Conservation (phyloP, 2,329 filamentous ascomycete species). For the Fusarium sp. region DNA sequence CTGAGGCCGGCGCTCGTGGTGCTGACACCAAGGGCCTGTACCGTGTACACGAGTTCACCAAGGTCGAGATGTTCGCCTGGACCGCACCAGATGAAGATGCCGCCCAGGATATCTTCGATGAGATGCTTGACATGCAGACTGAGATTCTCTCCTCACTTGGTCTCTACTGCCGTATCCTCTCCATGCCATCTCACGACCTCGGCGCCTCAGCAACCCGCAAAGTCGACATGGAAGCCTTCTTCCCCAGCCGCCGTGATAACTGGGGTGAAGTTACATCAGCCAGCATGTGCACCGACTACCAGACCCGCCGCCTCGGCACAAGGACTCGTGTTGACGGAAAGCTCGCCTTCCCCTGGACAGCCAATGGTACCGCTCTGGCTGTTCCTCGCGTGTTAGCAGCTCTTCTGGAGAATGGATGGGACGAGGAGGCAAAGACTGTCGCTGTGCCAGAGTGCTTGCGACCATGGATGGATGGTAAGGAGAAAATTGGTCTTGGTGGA, state of each 20-base stretch:
- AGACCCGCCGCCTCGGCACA: constrained; percentile 84
- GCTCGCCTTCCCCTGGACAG: constrained; percentile 83
- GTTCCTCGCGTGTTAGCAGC: constrained; percentile 91
- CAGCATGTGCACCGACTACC: constrained; percentile 95
- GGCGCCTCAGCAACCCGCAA: constrained; percentile 90
- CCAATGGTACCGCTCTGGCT: constrained; percentile 94
- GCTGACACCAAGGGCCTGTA: constrained; percentile 94
- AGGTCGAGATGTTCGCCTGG: constrained; percentile 98
- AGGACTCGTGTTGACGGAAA: constrained; percentile 70
- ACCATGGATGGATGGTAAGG: constrained; percentile 84
- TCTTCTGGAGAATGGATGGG: constrained; percentile 90
- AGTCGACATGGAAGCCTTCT: constrained; percentile 92
- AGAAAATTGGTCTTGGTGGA: constrained; percentile 66
- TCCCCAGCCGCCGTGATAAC: constrained; percentile 78
- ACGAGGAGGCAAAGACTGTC: constrained; percentile 75
- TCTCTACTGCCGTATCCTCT: constrained; percentile 87
- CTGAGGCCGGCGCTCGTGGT: constrained; percentile 91
- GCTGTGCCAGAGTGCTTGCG: constrained; percentile 82
- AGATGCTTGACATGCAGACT: constrained; percentile 88
- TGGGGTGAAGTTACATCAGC: constrained; percentile 96
- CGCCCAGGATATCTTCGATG: constrained; percentile 75
- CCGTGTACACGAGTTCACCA: constrained; percentile 97
- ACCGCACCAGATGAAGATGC: constrained; percentile 67
- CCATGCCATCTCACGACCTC: constrained; percentile 91
- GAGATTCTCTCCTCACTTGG: constrained; percentile 83